Conservation (phyloP, 305 asterid species). For the Fraxinus nigra region DNA sequence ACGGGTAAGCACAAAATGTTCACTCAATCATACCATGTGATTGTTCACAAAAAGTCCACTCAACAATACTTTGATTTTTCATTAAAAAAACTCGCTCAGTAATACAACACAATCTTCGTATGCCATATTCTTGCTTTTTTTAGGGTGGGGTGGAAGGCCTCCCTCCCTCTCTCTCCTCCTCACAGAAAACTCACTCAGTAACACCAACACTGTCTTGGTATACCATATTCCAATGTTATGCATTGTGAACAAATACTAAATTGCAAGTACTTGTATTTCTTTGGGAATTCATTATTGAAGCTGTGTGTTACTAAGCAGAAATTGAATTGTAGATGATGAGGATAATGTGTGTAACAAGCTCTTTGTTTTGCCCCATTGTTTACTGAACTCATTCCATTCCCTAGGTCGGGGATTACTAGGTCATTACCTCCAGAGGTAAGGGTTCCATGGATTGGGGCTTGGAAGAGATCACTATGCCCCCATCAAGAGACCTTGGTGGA, state of each 20-base stretch:
- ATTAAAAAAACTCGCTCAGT: background rate
- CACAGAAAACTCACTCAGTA: background rate
- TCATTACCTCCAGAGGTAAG: background rate
- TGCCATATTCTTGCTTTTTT: background rate
- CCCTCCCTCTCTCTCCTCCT: background rate
- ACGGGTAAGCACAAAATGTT: conserved; percentile 31
- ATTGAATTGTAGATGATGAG: background rate
- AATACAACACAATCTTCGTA: background rate
- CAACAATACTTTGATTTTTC: background rate
- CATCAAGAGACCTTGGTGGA: background rate
- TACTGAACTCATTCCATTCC: background rate
- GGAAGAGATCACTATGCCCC: background rate
- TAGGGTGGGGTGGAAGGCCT: background rate
- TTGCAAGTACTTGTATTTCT: background rate
- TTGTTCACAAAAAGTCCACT: background rate
- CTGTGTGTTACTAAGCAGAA: background rate
- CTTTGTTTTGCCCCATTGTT: background rate
- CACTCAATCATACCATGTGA: background rate
- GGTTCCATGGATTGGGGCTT: background rate
- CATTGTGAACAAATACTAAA: background rate
- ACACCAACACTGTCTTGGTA: background rate
- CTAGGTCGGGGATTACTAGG: background rate
- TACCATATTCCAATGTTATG: background rate
- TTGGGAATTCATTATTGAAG: background rate
- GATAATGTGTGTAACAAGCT: background rate